Base-by-base conservation (phyloP, 805 yeast genomes). In the Saccharomycopsis microspora region DNA sequence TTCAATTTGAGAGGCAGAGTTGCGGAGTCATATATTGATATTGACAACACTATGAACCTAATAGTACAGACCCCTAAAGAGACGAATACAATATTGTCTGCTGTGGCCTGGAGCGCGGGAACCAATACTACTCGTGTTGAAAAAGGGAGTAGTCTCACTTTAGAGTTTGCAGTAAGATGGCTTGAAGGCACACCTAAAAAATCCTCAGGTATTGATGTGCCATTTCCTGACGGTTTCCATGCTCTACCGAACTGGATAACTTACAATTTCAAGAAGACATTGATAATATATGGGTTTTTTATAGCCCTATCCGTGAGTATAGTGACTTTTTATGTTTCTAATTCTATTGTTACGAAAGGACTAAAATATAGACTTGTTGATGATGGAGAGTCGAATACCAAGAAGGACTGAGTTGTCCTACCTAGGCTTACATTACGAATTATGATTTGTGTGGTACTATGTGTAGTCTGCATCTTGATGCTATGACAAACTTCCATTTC, bases 1-100 rank as follows among this genome's bases (percentile, higher is more conserved):
- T 69, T 83, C 59, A 75, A 76, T 55, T 64, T 83, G 47, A 70
- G 87, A 54, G 90, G 90, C 4, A 74, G 73, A 51, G 71, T 82
- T 37, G 78, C 77, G 55, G 80, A 78, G 41, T 71, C 80, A 39
- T 89, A 83, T 63, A 63, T 83, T 50, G 88, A 83, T 55, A 63
- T 82, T 42, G 88, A 83, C 57, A 65, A 75, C 5, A 60, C 68
- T 33, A 42, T 82, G 57, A 82, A 80, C 56, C 65, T 80, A 10
- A 50, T 80, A 2, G 60, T 78, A 67, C 78, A 58, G 31, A 49
- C 51, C 10, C 45, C 54, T 5, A 57, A 54, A 30, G 63, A 64
- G 9, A 63, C 60, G 47, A 64, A 67, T 48, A 58, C 75, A 4
- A 63, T 80, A 7, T 64, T 82, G 27, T 70, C 80, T 41, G 77